A percentile compares a stretch with the other conserved stretches of the same genome.
These are phyloP conservation scores for Torrubiellomyces zombiae DNA, from an alignment of 2,329 filamentous ascomycete genomes.

Conservation along the genomic window DNA sequence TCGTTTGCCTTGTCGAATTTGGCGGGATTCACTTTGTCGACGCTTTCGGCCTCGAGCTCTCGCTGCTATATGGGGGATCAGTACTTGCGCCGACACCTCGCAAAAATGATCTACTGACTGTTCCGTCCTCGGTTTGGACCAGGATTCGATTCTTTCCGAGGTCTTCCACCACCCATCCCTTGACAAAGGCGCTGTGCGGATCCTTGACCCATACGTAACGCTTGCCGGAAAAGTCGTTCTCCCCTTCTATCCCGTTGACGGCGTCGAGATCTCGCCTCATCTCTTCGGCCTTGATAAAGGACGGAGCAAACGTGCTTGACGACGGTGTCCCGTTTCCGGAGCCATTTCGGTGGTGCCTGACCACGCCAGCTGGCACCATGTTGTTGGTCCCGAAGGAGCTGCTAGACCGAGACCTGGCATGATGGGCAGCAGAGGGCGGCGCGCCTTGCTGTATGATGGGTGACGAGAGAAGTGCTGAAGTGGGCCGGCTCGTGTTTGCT, in stretches of 20 bases:
- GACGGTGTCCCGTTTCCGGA: conserved; percentile 48
- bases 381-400: conserved; percentile 29
- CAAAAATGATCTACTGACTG: conserved; percentile 34
- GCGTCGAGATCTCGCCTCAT: conserved; percentile 39
- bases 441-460: conserved; percentile 26
- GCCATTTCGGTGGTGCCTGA: conserved; percentile 31
- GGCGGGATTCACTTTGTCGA: conserved; percentile 97
- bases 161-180: conserved; percentile 83
- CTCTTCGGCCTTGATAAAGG: conserved; percentile 85
- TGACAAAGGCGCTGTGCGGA: conserved; percentile 71
- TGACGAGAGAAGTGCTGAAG: conserved; percentile 58
- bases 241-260: conserved; percentile 70
- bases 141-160: conserved; percentile 50
- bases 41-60: conserved; percentile 68
- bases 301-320: conserved; percentile 81
- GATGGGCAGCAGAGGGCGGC: conserved; percentile 29
- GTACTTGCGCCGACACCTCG: background rate
- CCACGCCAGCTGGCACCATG: conserved; percentile 17
- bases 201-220: conserved; percentile 97
- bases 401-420: conserved; percentile 54
- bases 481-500: conserved; percentile 41
- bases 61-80: conserved; percentile 45
- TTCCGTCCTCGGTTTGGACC: conserved; percentile 88
- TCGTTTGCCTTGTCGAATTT: conserved; percentile 99
- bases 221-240: conserved; percentile 97